Conservation (phyloP, 179 eudicot genomes). For the Beta lomatogona region DNA sequence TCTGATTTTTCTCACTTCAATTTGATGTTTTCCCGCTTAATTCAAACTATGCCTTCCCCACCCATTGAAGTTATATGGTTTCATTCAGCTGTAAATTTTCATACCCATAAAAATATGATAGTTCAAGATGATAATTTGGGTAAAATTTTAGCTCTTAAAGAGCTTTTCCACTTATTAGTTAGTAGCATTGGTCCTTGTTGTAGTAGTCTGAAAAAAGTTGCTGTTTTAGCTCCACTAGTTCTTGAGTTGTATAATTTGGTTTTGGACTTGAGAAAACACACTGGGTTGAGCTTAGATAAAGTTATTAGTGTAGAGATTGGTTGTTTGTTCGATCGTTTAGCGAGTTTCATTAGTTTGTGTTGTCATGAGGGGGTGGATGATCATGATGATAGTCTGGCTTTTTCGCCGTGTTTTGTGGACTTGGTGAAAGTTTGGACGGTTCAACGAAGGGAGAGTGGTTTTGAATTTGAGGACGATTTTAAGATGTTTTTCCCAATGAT, state of each 20-base stretch:
- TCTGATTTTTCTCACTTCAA: conserved; percentile 56
- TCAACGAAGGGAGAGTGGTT: conserved; percentile 37
- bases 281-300: conserved; percentile 33
- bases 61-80: conserved; percentile 83
- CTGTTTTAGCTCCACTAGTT: conserved; percentile 64
- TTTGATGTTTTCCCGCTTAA: conserved; percentile 61
- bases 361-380: conserved; percentile 45
- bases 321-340: conserved; percentile 54
- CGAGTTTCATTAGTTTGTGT: conserved; percentile 52
- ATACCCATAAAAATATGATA: conserved; percentile 32
- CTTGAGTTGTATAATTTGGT: conserved; percentile 51
- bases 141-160: conserved; percentile 43
- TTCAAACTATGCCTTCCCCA: conserved; percentile 71
- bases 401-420: conserved; percentile 57
- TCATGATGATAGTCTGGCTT: conserved; percentile 31
- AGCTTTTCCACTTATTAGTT: conserved; percentile 57
- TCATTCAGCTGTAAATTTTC: conserved; percentile 71
- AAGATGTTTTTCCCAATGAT: conserved; percentile 62
- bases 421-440: conserved; percentile 65
- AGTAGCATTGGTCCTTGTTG: conserved; percentile 56
- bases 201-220: conserved; percentile 49
- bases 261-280: conserved; percentile 25
- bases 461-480: conserved; percentile 46
- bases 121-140: conserved; percentile 30
- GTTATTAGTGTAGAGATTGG: conserved; percentile 41